Evolutionary conservation across 768 basidiomycete species (phyloP).

Genomic region (Phlebiopsis gigantea): DNA sequence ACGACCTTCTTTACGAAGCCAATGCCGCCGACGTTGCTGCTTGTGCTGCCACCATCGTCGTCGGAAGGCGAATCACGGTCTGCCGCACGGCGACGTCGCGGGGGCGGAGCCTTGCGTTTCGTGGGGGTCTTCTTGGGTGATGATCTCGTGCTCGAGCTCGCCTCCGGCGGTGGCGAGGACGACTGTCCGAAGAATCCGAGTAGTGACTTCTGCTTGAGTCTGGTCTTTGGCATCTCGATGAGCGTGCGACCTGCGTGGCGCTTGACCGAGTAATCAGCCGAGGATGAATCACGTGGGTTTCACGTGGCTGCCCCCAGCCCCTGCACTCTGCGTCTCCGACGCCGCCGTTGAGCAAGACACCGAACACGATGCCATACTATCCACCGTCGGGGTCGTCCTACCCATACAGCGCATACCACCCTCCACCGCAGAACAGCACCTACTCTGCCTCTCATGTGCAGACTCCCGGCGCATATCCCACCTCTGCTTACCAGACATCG

Average conservation of each 20-base stretch:
- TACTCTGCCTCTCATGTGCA: conserved; percentile 13
- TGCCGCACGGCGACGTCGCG: background rate
- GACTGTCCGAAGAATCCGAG: conserved; percentile 23
- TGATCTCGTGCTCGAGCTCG: background rate
- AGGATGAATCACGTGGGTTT: background rate
- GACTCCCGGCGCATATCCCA: conserved; percentile 21
- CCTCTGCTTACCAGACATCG: conserved; percentile 25
- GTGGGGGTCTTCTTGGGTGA: background rate
- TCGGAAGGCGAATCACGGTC: background rate
- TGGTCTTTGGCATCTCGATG: background rate
- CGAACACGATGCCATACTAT: conserved; percentile 27
- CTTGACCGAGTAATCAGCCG: background rate
- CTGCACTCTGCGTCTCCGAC: background rate
- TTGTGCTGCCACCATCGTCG: conserved; percentile 13
- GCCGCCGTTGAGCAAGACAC: background rate
- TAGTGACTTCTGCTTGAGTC: conserved; percentile 42
- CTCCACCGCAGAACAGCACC: conserved; percentile 2
- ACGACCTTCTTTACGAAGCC: conserved; percentile 37
- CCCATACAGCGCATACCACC: conserved; percentile 58
- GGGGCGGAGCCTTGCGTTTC: background rate
- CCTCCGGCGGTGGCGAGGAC: background rate
- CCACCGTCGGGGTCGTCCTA: conserved; percentile 47
- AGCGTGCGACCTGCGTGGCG: background rate
- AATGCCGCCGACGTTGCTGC: conserved; percentile 47
- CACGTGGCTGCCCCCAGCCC: background rate